Evolutionary conservation across 108 stramenopile species (phyloP).

Genomic region (Parietichytrium sp.): DNA sequence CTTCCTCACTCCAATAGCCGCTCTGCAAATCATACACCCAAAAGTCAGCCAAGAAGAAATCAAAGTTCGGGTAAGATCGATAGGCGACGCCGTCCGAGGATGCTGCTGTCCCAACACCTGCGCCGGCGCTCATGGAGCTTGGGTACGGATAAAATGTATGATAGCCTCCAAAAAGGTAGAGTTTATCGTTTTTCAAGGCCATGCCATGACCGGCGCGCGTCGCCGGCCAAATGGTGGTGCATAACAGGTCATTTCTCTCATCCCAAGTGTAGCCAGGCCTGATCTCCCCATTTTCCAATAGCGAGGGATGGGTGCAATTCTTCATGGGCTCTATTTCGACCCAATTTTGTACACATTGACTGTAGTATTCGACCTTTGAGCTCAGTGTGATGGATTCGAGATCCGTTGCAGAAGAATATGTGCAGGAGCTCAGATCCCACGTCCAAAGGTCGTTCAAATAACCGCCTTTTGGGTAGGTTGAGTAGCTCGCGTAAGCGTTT

Average conservation of each 20-base stretch:
- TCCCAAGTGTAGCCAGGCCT: constrained; percentile 67
- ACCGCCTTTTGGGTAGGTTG: constrained; percentile 66
- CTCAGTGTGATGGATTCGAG: not conserved
- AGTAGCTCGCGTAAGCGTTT: constrained; percentile 64
- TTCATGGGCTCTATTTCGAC: constrained; percentile 38
- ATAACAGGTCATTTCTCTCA: constrained; percentile 61
- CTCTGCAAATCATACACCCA: constrained; percentile 68
- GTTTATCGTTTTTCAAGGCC: constrained; percentile 58
- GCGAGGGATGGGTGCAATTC: constrained; percentile 55
- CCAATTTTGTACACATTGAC: not conserved
- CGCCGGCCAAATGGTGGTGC: constrained; percentile 66
- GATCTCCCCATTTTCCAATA: constrained; percentile 54
- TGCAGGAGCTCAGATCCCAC: constrained; percentile 39
- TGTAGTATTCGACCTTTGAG: no score
- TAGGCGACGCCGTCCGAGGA: constrained; percentile 46
- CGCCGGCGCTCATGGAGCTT: constrained; percentile 61
- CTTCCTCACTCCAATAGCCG: constrained; percentile 60
- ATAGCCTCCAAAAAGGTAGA: constrained; percentile 78
- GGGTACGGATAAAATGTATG: constrained; percentile 75
- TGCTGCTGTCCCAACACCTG: constrained; percentile 48
- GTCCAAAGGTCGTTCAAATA: constrained; percentile 77
- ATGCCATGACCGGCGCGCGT: constrained; percentile 70
- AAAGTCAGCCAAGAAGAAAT: constrained; percentile 71
- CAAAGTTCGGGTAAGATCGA: constrained; percentile 61
- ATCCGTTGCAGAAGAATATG: no score